Conservation (phyloP, 2,329 filamentous ascomycete species). For the Curvularia verruculosa region DNA sequence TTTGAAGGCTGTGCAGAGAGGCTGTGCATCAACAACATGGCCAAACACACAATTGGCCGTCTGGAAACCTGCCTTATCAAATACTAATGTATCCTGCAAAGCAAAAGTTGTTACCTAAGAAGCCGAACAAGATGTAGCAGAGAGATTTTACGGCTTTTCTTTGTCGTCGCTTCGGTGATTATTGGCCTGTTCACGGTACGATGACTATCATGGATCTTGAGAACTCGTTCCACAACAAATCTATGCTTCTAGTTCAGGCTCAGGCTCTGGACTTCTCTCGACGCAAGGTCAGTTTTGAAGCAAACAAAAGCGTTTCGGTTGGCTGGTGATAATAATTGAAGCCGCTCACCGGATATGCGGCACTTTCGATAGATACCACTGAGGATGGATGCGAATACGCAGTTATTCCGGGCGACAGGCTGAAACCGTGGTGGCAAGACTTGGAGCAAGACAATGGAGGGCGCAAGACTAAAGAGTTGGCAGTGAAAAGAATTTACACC, state of each 20-base stretch:
- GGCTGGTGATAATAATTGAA: background rate
- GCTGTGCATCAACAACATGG: constrained; percentile 24
- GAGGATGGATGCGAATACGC: background rate
- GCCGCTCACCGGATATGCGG: background rate
- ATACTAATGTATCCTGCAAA: constrained; percentile 23
- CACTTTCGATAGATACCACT: background rate
- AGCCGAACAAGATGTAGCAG: constrained; percentile 23
- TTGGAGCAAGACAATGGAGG: background rate
- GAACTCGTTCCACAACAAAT: background rate
- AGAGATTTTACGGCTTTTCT: constrained; percentile 23
- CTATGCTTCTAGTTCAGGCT: background rate
- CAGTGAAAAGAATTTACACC: background rate
- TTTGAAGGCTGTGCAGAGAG: constrained; percentile 18
- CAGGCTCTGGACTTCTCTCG: background rate
- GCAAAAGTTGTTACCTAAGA: constrained; percentile 25
- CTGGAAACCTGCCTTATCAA: constrained; percentile 17
- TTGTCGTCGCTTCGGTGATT: constrained; percentile 27
- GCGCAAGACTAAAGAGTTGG: background rate
- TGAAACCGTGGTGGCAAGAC: background rate
- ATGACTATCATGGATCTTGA: constrained; percentile 14
- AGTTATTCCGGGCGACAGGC: background rate
- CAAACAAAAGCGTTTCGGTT: background rate
- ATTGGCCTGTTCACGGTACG: constrained; percentile 16
- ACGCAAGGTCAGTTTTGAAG: background rate
- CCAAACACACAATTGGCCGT: constrained; percentile 14